Conservation (phyloP, 2,329 filamentous ascomycete species). For the Cryphonectria japonica region DNA sequence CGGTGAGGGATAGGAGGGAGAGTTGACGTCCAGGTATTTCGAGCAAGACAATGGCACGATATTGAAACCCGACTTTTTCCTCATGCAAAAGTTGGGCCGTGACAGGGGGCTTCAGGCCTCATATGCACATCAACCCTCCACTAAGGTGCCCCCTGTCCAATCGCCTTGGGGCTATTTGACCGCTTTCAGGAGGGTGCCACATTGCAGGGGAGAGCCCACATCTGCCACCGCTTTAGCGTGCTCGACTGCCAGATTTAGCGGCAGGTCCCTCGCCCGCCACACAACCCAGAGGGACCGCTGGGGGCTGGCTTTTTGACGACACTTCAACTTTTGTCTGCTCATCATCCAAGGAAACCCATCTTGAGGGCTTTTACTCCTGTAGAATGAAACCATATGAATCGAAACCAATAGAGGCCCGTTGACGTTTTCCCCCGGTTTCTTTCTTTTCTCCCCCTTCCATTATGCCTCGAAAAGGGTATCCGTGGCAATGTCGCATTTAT, state of each 20-base stretch:
- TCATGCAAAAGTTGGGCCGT: neutral
- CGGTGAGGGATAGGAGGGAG: neutral
- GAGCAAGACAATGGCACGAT: neutral
- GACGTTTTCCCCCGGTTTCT: no score
- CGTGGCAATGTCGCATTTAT: neutral
- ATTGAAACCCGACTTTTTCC: slow-evolving; percentile 19
- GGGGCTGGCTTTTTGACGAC: neutral
- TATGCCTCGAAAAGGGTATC: neutral
- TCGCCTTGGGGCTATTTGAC: slow-evolving; percentile 1
- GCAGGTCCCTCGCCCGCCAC: neutral
- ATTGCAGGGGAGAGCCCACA: neutral
- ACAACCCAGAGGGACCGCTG: neutral
- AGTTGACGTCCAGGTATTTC: neutral
- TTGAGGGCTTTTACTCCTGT: neutral
- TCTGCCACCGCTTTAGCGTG: neutral
- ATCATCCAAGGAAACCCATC: neutral
- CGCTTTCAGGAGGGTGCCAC: neutral
- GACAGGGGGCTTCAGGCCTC: slow-evolving; percentile 3
- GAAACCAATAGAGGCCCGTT: neutral
- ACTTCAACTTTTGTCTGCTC: neutral
- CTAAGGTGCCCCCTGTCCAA: neutral
- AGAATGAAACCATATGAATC: neutral
- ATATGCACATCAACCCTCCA: neutral
- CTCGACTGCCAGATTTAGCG: neutral
- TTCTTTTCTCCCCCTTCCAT: no score